These are phyloP conservation scores for Fraxinus quadrangulata DNA, from an alignment of 257 asterid genomes.

Conservation along the genomic window DNA sequence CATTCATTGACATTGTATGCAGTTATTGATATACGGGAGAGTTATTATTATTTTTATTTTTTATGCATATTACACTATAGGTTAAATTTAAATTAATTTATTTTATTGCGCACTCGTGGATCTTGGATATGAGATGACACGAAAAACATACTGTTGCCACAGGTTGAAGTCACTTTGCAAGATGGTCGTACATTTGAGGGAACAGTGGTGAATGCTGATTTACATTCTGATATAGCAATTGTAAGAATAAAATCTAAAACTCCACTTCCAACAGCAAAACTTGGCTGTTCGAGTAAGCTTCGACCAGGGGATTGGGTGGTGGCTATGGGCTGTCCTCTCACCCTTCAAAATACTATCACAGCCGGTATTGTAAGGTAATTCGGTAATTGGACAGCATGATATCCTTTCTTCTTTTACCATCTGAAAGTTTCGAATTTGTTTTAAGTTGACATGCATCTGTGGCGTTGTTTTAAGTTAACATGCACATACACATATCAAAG, in stretches of 20 bases:
- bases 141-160: constrained; percentile 17
- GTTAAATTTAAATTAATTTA: not conserved
- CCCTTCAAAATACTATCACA: constrained; percentile 86
- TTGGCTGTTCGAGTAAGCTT: constrained; percentile 72
- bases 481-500: constrained; percentile 12
- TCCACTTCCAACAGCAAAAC: constrained; percentile 78
- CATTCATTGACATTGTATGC: not conserved
- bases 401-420: not conserved
- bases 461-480: not conserved
- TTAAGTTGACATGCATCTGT: not conserved
- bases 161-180: constrained; percentile 92
- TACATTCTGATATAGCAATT: constrained; percentile 74
- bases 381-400: not conserved
- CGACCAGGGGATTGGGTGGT: constrained; percentile 98
- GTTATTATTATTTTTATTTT: not conserved
- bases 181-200: constrained; percentile 95
- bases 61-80: not conserved
- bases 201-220: constrained; percentile 78
- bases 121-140: constrained; percentile 4
- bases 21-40: not conserved
- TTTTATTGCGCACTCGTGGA: not conserved
- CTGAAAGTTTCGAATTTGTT: not conserved
- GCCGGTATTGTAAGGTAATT: constrained; percentile 89
- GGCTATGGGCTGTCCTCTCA: constrained; percentile 92
- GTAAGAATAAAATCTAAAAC: constrained; percentile 74